Evolutionary conservation across 768 basidiomycete genomes (phyloP).

Genomic region (Pleurotus ostreatus): DNA sequence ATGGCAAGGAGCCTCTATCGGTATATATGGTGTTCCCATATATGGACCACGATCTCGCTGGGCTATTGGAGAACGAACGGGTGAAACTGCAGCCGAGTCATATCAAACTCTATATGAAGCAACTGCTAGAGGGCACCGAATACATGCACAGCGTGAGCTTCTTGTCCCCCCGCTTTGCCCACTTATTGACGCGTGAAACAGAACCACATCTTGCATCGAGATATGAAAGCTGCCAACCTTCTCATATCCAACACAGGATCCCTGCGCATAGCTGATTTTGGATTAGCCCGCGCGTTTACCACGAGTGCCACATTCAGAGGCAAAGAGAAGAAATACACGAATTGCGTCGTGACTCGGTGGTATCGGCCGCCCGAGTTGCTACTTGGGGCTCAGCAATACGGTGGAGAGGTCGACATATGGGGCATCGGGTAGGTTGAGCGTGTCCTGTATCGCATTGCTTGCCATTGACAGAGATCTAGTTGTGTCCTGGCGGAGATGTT

Average conservation of each 20-base stretch:
- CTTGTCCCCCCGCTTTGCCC: conserved; percentile 5
- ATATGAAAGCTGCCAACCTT: conserved; percentile 98
- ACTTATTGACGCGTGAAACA: conserved; percentile 25
- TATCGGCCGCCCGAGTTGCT: conserved; percentile 92
- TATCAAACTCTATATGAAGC: conserved; percentile 95
- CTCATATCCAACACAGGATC: conserved; percentile 85
- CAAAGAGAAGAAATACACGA: conserved; percentile 79
- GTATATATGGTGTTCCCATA: conserved; percentile 99
- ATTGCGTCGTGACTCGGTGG: conserved; percentile 94
- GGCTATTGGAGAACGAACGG: conserved; percentile 86
- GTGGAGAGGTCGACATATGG: conserved; percentile 96
- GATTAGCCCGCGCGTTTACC: conserved; percentile 84
- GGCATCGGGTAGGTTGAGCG: conserved; percentile 74
- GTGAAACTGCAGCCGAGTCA: conserved; percentile 80
- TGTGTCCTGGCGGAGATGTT: conserved; percentile 99
- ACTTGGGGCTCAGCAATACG: conserved; percentile 84
- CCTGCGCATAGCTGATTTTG: conserved; percentile 91
- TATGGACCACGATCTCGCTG: conserved; percentile 99
- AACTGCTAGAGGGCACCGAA: conserved; percentile 92
- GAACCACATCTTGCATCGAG: conserved; percentile 97
- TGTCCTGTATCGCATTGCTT: background rate
- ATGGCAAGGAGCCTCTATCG: conserved; percentile 66
- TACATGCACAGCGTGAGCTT: conserved; percentile 87
- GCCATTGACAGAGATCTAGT: conserved; percentile 30
- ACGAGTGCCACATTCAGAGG: conserved; percentile 40